A percentile compares a stretch with the other conserved stretches of the same genome.
Evolutionary conservation across 805 yeast species (phyloP).

Genomic region (Zygoascus bituminiphila): DNA sequence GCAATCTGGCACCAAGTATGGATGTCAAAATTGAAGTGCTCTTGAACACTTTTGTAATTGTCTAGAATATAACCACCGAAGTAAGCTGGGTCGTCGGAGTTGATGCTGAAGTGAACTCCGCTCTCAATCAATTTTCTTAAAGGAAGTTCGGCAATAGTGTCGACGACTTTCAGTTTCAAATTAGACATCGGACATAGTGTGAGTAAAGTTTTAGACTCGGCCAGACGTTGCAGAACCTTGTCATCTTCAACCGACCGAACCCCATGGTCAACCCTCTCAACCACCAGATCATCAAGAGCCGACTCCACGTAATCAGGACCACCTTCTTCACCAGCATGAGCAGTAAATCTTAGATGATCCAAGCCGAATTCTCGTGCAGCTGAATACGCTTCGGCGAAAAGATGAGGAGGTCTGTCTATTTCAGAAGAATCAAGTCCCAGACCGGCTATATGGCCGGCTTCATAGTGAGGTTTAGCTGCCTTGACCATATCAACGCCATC

Average conservation of each 20-base stretch:
- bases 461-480: slow-evolving; percentile 42
- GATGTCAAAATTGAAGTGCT: slow-evolving; percentile 52
- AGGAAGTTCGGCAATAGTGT: slow-evolving; percentile 60
- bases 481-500: slow-evolving; percentile 52
- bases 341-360: slow-evolving; percentile 51
- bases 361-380: slow-evolving; percentile 42
- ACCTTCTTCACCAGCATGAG: slow-evolving; percentile 90
- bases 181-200: slow-evolving; percentile 75
- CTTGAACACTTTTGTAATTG: slow-evolving; percentile 60
- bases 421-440: slow-evolving; percentile 80
- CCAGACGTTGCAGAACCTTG: slow-evolving; percentile 48
- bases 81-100: slow-evolving; percentile 75
- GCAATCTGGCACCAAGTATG: slow-evolving; percentile 60
- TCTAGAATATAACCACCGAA: slow-evolving; percentile 80
- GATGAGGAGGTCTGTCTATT: slow-evolving; percentile 64
- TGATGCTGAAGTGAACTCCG: slow-evolving; percentile 63
- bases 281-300: slow-evolving; percentile 51
- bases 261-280: slow-evolving; percentile 75
- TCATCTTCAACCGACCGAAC: slow-evolving; percentile 52
- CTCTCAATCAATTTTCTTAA: slow-evolving; percentile 50
- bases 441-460: slow-evolving; percentile 58
- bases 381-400: slow-evolving; percentile 56
- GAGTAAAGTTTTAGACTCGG: slow-evolving; percentile 47
- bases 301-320: slow-evolving; percentile 57
- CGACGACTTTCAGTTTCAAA: slow-evolving; percentile 65